phyloP scores from a whole-genome alignment of 2,329 filamentous ascomycete species.

The Apiospora pterosperma region DNA sequence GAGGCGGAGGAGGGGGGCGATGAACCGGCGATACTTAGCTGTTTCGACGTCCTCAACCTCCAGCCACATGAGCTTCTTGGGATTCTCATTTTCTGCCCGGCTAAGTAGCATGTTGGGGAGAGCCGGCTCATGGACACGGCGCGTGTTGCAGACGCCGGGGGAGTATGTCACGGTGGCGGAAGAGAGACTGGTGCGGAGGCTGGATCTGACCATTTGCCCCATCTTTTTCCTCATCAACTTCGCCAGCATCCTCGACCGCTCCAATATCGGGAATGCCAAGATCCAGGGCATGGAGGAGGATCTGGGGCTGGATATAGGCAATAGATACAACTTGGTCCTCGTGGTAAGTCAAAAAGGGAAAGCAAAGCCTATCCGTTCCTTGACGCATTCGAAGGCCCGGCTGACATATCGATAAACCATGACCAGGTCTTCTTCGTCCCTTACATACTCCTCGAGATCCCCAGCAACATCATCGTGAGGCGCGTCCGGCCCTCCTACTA shows the following conservation, averaged over 20 bases:
- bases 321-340: slow-evolving; percentile 23
- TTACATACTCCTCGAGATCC: slow-evolving; percentile 28
- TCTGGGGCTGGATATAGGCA: slow-evolving; percentile 22
- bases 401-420: neutral
- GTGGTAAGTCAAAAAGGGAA: neutral
- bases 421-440: slow-evolving; percentile 23
- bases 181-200: slow-evolving; percentile 34
- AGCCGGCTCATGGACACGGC: neutral
- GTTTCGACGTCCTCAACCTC: neutral
- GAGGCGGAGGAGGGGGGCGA: neutral
- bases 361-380: neutral
- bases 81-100: neutral
- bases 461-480: slow-evolving; percentile 25
- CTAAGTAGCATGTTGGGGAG: neutral
- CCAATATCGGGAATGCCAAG: slow-evolving; percentile 29
- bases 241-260: slow-evolving; percentile 16
- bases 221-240: slow-evolving; percentile 36
- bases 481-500: slow-evolving; percentile 6
- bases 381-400: neutral
- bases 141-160: neutral
- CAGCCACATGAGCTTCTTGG: neutral
- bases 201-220: slow-evolving; percentile 38
- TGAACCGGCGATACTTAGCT: neutral
- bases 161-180: slow-evolving; percentile 21
- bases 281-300: slow-evolving; percentile 28